phyloP scores from a whole-genome alignment of 148 eudicot species.

The Camellia granthamiana region DNA sequence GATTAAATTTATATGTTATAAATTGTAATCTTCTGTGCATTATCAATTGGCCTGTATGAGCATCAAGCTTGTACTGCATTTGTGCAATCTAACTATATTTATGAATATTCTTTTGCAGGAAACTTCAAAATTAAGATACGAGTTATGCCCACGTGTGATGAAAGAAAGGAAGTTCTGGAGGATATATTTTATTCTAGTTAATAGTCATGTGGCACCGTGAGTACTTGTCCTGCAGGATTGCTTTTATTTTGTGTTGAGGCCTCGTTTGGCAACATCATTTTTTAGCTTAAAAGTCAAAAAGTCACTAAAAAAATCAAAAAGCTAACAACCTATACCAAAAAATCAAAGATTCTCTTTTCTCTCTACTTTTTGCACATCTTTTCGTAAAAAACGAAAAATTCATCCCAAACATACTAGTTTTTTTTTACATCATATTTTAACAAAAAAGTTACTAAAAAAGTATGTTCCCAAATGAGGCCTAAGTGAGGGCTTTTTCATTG shows the following conservation, averaged over 20 bases:
- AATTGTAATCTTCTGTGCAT: background rate
- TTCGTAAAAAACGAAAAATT: too few species aligned
- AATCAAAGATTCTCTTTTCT: too few species aligned
- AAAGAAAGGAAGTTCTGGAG: slow-evolving; percentile 96
- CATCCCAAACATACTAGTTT: too few species aligned
- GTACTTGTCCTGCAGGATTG: slow-evolving; percentile 30
- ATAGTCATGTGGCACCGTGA: slow-evolving; percentile 83
- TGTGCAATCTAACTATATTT: slow-evolving; percentile 10
- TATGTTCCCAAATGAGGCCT: too few species aligned
- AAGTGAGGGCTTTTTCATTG: background rate
- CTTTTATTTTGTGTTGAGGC: slow-evolving; percentile 3
- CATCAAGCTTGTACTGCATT: background rate
- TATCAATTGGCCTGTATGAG: background rate
- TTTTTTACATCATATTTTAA: too few species aligned
- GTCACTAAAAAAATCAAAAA: too few species aligned
- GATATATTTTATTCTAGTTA: slow-evolving; percentile 83
- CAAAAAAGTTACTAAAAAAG: too few species aligned
- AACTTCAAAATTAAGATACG: slow-evolving; percentile 86
- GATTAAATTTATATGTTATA: background rate
- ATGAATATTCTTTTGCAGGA: slow-evolving; percentile 55
- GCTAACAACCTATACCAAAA: too few species aligned
- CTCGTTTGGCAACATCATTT: too few species aligned
- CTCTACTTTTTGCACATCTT: too few species aligned
- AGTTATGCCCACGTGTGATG: slow-evolving; percentile 89
- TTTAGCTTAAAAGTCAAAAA: too few species aligned